Conservation (phyloP, 2,329 filamentous ascomycete species). For the Ambrosiella cleistominuta region DNA sequence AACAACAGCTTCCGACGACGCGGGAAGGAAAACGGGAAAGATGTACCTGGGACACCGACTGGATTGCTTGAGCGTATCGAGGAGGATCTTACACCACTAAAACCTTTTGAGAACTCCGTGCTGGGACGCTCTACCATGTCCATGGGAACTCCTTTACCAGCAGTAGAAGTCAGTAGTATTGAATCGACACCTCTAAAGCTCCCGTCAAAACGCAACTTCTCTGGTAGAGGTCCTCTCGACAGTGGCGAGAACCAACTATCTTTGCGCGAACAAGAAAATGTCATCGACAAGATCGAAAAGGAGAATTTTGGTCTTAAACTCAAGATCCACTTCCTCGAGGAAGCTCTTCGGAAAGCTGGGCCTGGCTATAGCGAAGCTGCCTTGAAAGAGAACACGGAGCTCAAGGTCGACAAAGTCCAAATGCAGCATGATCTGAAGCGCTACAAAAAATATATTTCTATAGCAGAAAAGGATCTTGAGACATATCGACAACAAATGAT, state of each 20-base stretch:
- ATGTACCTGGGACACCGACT: constrained; percentile 49
- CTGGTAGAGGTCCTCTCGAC: constrained; percentile 51
- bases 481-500: constrained; percentile 64
- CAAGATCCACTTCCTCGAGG: constrained; percentile 92
- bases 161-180: constrained; percentile 58
- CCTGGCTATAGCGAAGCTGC: constrained; percentile 80
- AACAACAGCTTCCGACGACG: constrained; percentile 47
- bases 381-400: constrained; percentile 83
- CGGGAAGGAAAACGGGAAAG: constrained; percentile 44
- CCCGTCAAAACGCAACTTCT: constrained; percentile 40
- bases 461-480: constrained; percentile 75
- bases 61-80: constrained; percentile 38
- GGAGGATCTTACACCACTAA: constrained; percentile 58
- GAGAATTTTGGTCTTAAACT: constrained; percentile 95
- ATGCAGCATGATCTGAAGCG: constrained; percentile 74
- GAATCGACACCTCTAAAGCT: constrained; percentile 67
- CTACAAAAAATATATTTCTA: constrained; percentile 67
- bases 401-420: constrained; percentile 82
- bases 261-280: constrained; percentile 82
- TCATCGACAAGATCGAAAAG: constrained; percentile 92
- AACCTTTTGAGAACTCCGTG: constrained; percentile 54
- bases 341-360: constrained; percentile 70
- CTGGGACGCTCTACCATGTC: constrained; percentile 48
- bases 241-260: constrained; percentile 73
- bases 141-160: constrained; percentile 16